phyloP scores from a whole-genome alignment of 768 basidiomycete species.

The Panellus pusillus region DNA sequence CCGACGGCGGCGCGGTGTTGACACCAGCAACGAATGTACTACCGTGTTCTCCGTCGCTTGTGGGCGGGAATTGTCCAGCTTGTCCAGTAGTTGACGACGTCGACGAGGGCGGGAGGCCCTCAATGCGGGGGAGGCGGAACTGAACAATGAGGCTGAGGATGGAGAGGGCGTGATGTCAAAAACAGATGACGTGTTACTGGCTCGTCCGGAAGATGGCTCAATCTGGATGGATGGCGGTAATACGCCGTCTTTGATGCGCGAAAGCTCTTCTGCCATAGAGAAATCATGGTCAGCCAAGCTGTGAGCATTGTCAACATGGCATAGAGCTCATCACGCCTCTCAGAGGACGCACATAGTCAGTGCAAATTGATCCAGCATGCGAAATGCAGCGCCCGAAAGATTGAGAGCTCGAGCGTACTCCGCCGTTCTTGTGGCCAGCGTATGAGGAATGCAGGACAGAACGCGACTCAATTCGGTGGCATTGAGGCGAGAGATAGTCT shows the following conservation, averaged over 20 bases:
- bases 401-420: conserved; percentile 10
- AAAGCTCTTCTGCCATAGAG: conserved; percentile 9
- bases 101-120: too few relatives aligned
- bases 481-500: conserved; percentile 12
- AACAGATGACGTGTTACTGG: too few relatives aligned
- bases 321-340: neutral
- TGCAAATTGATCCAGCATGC: conserved; percentile 3
- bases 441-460: conserved; percentile 10
- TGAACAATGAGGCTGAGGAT: too few relatives aligned
- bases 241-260: conserved; percentile 4
- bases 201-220: too few relatives aligned
- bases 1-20: too few relatives aligned
- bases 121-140: too few relatives aligned
- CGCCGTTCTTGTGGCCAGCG: conserved; percentile 7
- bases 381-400: conserved; percentile 17
- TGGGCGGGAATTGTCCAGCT: too few relatives aligned
- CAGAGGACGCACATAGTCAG: conserved; percentile 9
- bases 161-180: too few relatives aligned
- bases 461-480: conserved; percentile 2
- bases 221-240: neutral
- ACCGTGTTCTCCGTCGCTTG: too few relatives aligned
- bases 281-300: conserved; percentile 13
- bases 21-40: too few relatives aligned
- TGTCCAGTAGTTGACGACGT: too few relatives aligned
- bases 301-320: neutral